Percentiles rank a stretch among this genome's conserved stretches.
phyloP scores from a whole-genome alignment of 2,329 filamentous ascomycete genomes.

The Aureobasidium sp. region DNA sequence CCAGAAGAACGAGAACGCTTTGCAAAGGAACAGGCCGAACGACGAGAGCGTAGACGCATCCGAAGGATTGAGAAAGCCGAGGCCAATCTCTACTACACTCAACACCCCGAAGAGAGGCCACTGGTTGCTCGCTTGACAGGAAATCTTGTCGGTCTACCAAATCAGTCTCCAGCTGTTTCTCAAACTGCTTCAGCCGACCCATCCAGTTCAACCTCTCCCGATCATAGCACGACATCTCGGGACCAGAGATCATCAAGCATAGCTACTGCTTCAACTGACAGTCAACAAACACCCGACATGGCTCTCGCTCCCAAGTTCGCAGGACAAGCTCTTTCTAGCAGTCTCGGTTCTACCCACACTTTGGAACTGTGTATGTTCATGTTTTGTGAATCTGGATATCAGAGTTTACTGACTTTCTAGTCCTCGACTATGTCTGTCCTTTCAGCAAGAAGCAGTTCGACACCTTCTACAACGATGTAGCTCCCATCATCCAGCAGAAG shows the following conservation, averaged over 20 bases:
- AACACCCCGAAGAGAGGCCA: background rate
- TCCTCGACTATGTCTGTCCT: constrained; percentile 88
- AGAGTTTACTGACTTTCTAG: constrained; percentile 32
- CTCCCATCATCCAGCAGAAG: constrained; percentile 56
- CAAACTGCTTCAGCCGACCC: background rate
- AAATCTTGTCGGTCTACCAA: background rate
- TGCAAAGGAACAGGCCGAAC: background rate
- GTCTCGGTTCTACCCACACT: constrained; percentile 44
- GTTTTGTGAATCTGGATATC: no score
- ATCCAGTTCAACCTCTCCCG: background rate
- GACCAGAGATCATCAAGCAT: background rate
- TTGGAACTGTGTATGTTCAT: constrained; percentile 44
- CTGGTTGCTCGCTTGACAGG: background rate
- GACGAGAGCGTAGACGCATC: background rate
- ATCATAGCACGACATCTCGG: background rate
- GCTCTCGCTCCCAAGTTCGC: constrained; percentile 71
- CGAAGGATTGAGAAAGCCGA: background rate
- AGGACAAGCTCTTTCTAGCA: constrained; percentile 58
- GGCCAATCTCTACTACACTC: background rate
- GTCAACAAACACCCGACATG: constrained; percentile 43
- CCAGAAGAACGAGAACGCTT: background rate
- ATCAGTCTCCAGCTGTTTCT: background rate
- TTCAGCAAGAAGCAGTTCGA: constrained; percentile 63
- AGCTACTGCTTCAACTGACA: background rate
- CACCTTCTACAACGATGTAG: constrained; percentile 59